Base-by-base conservation (phyloP, 2,329 filamentous ascomycete species). In the Endocalyx cinctus region DNA sequence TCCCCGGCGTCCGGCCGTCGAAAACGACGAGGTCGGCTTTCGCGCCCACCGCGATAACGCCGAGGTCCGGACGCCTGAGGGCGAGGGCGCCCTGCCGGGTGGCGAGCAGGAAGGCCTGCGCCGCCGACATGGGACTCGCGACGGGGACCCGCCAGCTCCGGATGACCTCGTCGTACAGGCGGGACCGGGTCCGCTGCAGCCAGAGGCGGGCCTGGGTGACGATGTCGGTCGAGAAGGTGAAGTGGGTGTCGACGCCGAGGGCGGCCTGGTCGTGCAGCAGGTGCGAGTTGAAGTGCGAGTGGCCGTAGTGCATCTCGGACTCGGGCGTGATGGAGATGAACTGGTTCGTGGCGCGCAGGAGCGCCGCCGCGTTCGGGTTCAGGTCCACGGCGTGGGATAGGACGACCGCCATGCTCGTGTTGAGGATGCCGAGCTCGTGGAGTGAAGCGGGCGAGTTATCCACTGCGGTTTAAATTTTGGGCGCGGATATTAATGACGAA, bases 281-380 rank as follows among this genome's bases (percentile, higher is more conserved):
- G 33, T 68, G 59, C 13, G 56, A 60, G 23, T 53, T 47, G 2
- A 62, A 59, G 37, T 77, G 69, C 1, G 55, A 59, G 43, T 74
- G 70, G n/a, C 74, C 74, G 50, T 69, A 77, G 48, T 76, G 71
- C 61, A 74, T 68, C 45, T 79, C 74, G 0, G 70, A 74, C 45
- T 79, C 76, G 2, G 73, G 72, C 0, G 75, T 78, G 37, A 72
- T 72, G 32, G 71, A 72, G 26, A 79, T 53, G 52, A 70, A 69
- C 31, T 76, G 66, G 51, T 77, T 69, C 3, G 63, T 63, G 0
- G 52, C 38, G 10, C 69, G 67, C 1, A 78, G 61, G 1, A 73
- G 56, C 2, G 51, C 33, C 1, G 57, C 56, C 11, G 67, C 64
- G 0, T 41, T 36, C 1, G 58, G 47, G 1, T 64, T 64, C 13